phyloP scores from a whole-genome alignment of 352 stramenopile genomes.

The Pythium graminicola region DNA sequence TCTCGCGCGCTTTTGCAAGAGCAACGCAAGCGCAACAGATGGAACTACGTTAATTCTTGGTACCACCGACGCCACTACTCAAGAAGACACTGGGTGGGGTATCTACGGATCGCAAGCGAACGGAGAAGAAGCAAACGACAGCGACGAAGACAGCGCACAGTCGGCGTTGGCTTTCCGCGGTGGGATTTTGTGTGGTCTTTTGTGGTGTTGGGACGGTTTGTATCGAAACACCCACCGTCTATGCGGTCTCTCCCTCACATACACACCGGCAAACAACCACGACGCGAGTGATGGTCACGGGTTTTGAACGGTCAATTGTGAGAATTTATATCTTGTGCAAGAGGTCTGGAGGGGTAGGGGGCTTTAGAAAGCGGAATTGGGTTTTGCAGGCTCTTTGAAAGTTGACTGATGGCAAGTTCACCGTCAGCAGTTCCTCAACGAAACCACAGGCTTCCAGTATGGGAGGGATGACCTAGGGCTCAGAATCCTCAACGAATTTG shows the following conservation, averaged over 20 bases:
- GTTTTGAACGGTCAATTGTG: background rate
- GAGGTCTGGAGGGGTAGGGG: constrained; percentile 1
- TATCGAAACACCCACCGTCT: constrained; percentile 1
- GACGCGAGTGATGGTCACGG: constrained; percentile 5
- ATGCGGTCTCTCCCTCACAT: background rate
- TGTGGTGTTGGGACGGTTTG: background rate
- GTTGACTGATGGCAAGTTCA: constrained; percentile 13
- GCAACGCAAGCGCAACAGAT: background rate
- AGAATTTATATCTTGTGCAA: constrained; percentile 2
- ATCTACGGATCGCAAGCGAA: no score
- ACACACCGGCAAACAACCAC: constrained; percentile 1
- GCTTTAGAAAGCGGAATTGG: background rate
- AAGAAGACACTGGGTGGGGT: no score
- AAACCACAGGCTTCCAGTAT: no score
- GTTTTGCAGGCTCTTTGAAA: constrained; percentile 4
- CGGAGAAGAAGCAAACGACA: no score
- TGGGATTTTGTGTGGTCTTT: background rate
- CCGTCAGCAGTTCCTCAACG: no score
- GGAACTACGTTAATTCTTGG: no score
- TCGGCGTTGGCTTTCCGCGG: background rate
- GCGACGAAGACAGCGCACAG: no score
- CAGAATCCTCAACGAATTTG: constrained; percentile 10
- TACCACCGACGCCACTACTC: no score
- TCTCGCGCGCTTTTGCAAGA: background rate
- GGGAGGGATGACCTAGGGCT: constrained; percentile 12